Conservation (phyloP, 768 basidiomycete genomes). For the Lyophyllum semitale region DNA sequence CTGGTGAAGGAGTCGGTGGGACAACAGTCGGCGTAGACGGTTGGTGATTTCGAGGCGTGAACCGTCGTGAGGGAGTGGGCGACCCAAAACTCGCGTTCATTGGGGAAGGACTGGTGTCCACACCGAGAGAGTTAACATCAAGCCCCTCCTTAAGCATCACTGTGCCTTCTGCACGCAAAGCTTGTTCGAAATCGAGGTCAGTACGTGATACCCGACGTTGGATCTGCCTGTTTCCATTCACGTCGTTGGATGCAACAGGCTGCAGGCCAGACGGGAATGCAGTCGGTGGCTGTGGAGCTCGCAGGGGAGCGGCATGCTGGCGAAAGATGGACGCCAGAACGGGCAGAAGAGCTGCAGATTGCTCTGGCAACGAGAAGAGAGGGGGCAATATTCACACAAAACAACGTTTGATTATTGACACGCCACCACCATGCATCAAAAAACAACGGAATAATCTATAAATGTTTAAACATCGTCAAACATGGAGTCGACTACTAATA, state of each 20-base stretch:
- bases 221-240: constrained; percentile 33
- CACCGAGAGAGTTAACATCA: constrained; percentile 68
- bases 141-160: constrained; percentile 69
- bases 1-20: constrained; percentile 68
- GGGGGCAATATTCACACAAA: constrained; percentile 7
- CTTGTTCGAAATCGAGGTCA: constrained; percentile 83
- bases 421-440: constrained; percentile 15
- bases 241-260: constrained; percentile 57
- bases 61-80: constrained; percentile 36
- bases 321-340: constrained; percentile 72
- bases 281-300: constrained; percentile 37
- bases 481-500: constrained; percentile 13
- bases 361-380: neutral
- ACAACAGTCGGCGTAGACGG: constrained; percentile 65
- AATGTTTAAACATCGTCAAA: constrained; percentile 1
- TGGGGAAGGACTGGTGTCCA: constrained; percentile 44
- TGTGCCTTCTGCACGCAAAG: constrained; percentile 65
- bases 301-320: constrained; percentile 46
- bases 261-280: constrained; percentile 54
- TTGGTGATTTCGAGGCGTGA: constrained; percentile 37
- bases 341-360: constrained; percentile 25
- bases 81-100: constrained; percentile 42
- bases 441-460: constrained; percentile 10
- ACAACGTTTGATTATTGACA: constrained; percentile 4
- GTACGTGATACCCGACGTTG: constrained; percentile 67